Base-by-base conservation (phyloP, 345 rosid species). In the Isatis tinctoria region DNA sequence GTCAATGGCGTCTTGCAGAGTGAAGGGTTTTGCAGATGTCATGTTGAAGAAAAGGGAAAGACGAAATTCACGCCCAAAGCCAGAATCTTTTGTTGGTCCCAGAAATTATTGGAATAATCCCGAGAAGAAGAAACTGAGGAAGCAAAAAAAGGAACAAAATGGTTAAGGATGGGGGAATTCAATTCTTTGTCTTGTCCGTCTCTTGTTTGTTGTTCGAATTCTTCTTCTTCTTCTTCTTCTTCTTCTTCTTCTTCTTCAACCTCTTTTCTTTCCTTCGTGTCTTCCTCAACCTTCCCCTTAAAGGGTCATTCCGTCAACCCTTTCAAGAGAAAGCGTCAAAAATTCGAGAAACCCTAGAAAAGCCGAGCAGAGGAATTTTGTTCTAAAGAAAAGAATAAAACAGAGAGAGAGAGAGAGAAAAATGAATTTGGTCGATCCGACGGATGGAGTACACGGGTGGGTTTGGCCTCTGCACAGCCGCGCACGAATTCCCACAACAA, bases 381-480 rank as follows among this genome's bases (percentile, higher is more conserved):
- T 70, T 56, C 10, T 18, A 43, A 64, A 13, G 24, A 44, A 65
- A 30, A 17, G 28, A 62, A 44, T 13, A 41, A 32, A 67, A 51
- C 57, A 6, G 30, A 79, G 62, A 64, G 72, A 66, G 57, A 49
- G 33, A 48, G 65, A 56, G 6, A 58, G 35, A 41, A 22, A 60
- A 26, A 33, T 14, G 67, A 59, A 63, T 62, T 76, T 80, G 82
- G 73, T 83, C 6, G 76, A 77, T 77, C 56, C 71, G 44, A 77
- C 70, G 41, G 70, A 76, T 62, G 11, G 85, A 58, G 87, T 77
- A 83, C 86, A 82, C 79, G 87, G 74, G 67, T 76, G 82, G 82
- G 81, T 83, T 82, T 80, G 85, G 73, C 45, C 78, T 79, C 74
- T 72, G 78, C 69, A 62, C 69, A 65, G 65, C 74, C 58, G 64